Conservation (phyloP, 192 early-diverging fungal species). For the Paraglomus occultum region DNA sequence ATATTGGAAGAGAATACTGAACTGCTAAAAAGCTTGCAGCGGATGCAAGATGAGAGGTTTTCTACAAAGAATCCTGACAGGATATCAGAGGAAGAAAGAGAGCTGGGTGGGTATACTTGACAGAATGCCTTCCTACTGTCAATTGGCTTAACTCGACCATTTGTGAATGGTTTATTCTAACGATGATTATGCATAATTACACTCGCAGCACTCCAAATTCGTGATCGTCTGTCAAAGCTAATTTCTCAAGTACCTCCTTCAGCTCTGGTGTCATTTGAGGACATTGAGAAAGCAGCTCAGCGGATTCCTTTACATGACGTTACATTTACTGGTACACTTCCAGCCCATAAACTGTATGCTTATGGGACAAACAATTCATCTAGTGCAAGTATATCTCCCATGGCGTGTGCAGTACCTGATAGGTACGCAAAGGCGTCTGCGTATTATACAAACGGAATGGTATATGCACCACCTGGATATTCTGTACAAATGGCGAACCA, state of each 20-base stretch:
- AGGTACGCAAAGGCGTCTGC: too few species aligned
- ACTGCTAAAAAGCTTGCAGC: constrained; percentile 38
- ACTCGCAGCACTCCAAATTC: constrained; percentile 35
- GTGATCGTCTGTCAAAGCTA: constrained; percentile 34
- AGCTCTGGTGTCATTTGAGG: constrained; percentile 33
- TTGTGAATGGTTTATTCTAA: neutral
- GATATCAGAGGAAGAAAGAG: constrained; percentile 36
- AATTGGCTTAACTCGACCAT: neutral
- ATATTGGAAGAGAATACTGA: constrained; percentile 42
- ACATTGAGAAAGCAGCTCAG: constrained; percentile 42
- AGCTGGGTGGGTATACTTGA: constrained; percentile 39
- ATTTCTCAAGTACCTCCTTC: constrained; percentile 38
- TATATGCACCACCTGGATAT: too few species aligned
- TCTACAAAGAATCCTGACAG: constrained; percentile 34
- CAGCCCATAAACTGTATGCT: constrained; percentile 48
- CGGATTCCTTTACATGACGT: constrained; percentile 43
- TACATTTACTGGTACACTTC: constrained; percentile 47
- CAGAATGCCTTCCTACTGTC: neutral
- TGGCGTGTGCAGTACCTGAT: too few species aligned
- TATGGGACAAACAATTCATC: constrained; percentile 40
- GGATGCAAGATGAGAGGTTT: constrained; percentile 50
- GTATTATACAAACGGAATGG: too few species aligned
- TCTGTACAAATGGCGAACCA: too few species aligned
- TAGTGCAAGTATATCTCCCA: neutral
- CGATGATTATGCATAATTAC: neutral